A percentile compares a stretch with the other conserved stretches of the same genome.
Conservation (phyloP, 1,139 yeast genomes). For the Kodamaea alishanica region DNA sequence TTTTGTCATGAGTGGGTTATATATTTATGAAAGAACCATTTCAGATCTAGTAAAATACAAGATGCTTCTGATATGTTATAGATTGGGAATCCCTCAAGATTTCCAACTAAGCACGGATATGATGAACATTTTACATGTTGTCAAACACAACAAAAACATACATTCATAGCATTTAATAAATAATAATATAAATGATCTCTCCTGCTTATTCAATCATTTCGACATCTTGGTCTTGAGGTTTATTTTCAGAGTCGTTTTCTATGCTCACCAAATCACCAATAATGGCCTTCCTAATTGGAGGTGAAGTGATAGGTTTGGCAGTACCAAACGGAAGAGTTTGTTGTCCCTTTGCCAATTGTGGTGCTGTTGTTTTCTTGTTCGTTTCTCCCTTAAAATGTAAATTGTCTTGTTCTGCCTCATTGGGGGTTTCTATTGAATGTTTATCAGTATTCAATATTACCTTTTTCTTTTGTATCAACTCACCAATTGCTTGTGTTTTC, state of each 20-base stretch:
- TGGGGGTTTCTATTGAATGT: slow-evolving; percentile 1
- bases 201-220: slow-evolving; percentile 17
- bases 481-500: slow-evolving; percentile 52
- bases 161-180: slow-evolving; percentile 5
- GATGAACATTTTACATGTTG: slow-evolving; percentile 32
- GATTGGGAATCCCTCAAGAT: slow-evolving; percentile 24
- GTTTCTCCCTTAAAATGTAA: background rate
- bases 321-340: slow-evolving; percentile 24
- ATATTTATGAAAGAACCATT: slow-evolving; percentile 28
- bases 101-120: slow-evolving; percentile 24
- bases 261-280: slow-evolving; percentile 32
- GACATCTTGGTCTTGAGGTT: slow-evolving; percentile 14
- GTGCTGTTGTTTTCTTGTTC: slow-evolving; percentile 2
- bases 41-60: slow-evolving; percentile 32
- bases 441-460: slow-evolving; percentile 7
- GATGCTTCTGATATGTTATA: slow-evolving; percentile 26
- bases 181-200: slow-evolving; percentile 2
- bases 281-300: slow-evolving; percentile 31
- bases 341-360: slow-evolving; percentile 37
- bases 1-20: slow-evolving; percentile 31
- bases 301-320: slow-evolving; percentile 9
- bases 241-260: slow-evolving; percentile 11
- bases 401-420: too few relatives aligned
- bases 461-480: slow-evolving; percentile 31
- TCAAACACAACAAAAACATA: slow-evolving; percentile 10